Percentiles rank a stretch among this genome's conserved stretches.
These are phyloP conservation scores for Didymellaceae sp. DNA, from an alignment of 2,329 filamentous ascomycete species.

Conservation along the genomic window DNA sequence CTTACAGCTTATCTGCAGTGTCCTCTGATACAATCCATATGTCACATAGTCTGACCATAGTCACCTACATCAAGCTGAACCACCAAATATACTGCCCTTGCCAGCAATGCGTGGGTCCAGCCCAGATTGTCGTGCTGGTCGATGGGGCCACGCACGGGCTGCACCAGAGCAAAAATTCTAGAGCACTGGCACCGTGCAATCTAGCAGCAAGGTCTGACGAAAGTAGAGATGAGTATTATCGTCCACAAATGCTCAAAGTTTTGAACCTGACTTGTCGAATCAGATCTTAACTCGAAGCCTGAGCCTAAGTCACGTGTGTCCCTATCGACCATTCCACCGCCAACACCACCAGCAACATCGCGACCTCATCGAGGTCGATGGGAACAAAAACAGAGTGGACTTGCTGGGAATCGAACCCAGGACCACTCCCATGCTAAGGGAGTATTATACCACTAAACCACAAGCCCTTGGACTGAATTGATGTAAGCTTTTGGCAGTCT, in stretches of 20 bases:
- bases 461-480: not conserved
- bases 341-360: not conserved
- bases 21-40: no score
- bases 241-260: no score
- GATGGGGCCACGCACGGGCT: not conserved
- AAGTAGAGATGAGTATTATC: not conserved
- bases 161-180: not conserved
- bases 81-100: no score
- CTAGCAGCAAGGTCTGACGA: not conserved
- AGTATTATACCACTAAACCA: slow-evolving; percentile 12
- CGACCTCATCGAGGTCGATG: not conserved
- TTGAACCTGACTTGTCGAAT: no score
- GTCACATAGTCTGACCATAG: no score
- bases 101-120: no score
- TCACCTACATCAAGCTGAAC: no score
- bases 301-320: no score
- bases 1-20: no score
- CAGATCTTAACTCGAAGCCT: no score
- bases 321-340: no score
- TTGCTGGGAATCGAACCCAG: slow-evolving; percentile 20
- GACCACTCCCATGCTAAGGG: slow-evolving; percentile 22
- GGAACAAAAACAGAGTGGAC: slow-evolving; percentile 15
- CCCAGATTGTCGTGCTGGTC: not conserved
- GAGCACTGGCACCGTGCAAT: not conserved
- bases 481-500: not conserved